Percentiles rank a stretch among this genome's conserved stretches.
These are phyloP conservation scores for Metschnikowia baotianmanensis DNA, from an alignment of 805 yeast genomes.

Conservation along the genomic window DNA sequence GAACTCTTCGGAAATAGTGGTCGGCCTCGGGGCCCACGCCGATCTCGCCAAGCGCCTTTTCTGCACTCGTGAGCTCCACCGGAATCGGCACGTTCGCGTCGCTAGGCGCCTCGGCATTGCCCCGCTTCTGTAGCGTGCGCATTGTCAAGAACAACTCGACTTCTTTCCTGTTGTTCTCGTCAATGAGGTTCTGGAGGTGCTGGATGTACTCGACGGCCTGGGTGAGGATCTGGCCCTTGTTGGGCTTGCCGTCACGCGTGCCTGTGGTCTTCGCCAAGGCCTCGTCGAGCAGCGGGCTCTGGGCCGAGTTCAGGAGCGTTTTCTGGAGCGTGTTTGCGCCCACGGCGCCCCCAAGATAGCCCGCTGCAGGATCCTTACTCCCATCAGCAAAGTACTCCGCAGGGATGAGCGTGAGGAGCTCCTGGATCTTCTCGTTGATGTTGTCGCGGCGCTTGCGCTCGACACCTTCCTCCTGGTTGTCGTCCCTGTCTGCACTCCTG, in stretches of 20 bases:
- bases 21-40: constrained; percentile 81
- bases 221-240: constrained; percentile 76
- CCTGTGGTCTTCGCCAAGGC: constrained; percentile 36
- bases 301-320: background rate
- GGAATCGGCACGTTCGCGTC: constrained; percentile 40
- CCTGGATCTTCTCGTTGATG: constrained; percentile 45
- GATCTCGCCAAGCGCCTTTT: constrained; percentile 65
- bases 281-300: constrained; percentile 5
- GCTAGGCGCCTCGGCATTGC: constrained; percentile 5
- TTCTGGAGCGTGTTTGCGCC: background rate
- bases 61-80: constrained; percentile 71
- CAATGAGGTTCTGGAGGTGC: constrained; percentile 66
- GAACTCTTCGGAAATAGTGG: constrained; percentile 22
- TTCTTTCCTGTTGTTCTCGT: constrained; percentile 74
- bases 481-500: constrained; percentile 21
- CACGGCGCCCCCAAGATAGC: no score
- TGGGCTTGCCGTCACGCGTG: constrained; percentile 81
- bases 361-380: no score
- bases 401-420: constrained; percentile 38
- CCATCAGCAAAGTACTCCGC: constrained; percentile 31
- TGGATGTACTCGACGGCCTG: constrained; percentile 74
- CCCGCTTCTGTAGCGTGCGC: constrained; percentile 47
- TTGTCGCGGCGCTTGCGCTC: constrained; percentile 44
- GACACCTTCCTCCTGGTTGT: constrained; percentile 26
- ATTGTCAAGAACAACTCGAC: constrained; percentile 66